phyloP scores from a whole-genome alignment of 495 filamentous ascomycete genomes.

The Bacidia rubella region DNA sequence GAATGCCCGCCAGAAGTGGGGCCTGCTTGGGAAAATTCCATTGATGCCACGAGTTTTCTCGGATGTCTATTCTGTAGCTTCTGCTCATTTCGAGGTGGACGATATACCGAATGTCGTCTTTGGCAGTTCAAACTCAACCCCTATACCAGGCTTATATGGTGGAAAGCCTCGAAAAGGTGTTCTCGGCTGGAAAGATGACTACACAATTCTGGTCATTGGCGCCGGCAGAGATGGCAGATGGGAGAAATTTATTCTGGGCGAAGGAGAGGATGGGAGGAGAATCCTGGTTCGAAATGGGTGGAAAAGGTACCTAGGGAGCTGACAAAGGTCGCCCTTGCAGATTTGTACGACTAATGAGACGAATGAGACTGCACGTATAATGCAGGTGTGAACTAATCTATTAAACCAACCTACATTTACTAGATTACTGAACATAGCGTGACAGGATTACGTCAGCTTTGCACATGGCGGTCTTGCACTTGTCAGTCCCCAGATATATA shows the following conservation, averaged over 20 bases:
- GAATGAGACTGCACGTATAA: background rate
- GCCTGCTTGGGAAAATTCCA: conserved; percentile 62
- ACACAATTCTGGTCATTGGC: conserved; percentile 59
- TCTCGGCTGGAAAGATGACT: conserved; percentile 61
- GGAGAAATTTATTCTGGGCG: conserved; percentile 64
- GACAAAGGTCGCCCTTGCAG: background rate
- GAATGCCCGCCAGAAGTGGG: conserved; percentile 57
- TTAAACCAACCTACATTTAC: background rate
- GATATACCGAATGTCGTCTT: conserved; percentile 43
- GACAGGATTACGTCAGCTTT: background rate
- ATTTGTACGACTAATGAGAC: background rate
- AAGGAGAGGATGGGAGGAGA: conserved; percentile 48
- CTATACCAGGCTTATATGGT: conserved; percentile 31
- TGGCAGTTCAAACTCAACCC: conserved; percentile 23
- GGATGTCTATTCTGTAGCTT: conserved; percentile 70
- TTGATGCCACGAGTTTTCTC: conserved; percentile 68
- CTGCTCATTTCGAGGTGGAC: conserved; percentile 62
- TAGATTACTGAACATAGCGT: background rate
- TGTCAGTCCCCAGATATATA: background rate
- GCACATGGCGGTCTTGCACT: background rate
- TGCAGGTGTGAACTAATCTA: background rate
- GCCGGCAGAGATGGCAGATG: conserved; percentile 68
- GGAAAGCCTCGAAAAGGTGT: conserved; percentile 58
- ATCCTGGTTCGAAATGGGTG: conserved; percentile 57
- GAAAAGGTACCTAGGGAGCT: conserved; percentile 58